These are phyloP conservation scores for Trypanosoma cruzi DNA, from an alignment of 208 protist species.

Conservation along the genomic window DNA sequence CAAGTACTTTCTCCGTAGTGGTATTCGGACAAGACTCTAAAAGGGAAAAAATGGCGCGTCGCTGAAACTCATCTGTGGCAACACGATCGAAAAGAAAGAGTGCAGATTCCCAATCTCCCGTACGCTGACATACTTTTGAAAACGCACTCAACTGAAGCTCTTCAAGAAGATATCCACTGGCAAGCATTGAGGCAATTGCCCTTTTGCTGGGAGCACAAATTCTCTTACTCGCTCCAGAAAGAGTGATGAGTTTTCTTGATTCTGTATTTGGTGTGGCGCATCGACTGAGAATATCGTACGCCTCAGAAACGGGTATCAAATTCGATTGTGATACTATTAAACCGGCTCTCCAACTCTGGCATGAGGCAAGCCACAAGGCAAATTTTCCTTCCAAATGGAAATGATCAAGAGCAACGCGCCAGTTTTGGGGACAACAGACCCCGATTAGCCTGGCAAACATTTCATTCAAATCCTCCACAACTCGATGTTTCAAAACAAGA, in stretches of 20 bases:
- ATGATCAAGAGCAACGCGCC: slow-evolving; percentile 38
- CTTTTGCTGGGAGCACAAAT: slow-evolving; percentile 26
- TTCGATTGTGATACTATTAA: slow-evolving; percentile 20
- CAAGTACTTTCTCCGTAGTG: slow-evolving; percentile 6
- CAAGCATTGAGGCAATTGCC: slow-evolving; percentile 43
- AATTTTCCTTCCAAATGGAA: slow-evolving; percentile 20
- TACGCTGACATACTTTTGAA: slow-evolving; percentile 43
- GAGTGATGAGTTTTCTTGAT: slow-evolving; percentile 27
- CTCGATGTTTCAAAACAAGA: slow-evolving; percentile 25
- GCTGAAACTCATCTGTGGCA: slow-evolving; percentile 58
- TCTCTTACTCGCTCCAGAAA: slow-evolving; percentile 14
- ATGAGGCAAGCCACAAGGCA: slow-evolving; percentile 53
- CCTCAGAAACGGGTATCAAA: slow-evolving; percentile 12
- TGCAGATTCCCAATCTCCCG: slow-evolving; percentile 48
- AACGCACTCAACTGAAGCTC: slow-evolving; percentile 66
- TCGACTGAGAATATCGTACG: slow-evolving; percentile 43
- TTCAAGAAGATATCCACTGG: slow-evolving; percentile 51
- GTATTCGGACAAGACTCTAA: slow-evolving; percentile 22
- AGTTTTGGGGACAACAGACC: slow-evolving; percentile 45
- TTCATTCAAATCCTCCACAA: slow-evolving; percentile 47
- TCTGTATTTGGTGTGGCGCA: slow-evolving; percentile 27
- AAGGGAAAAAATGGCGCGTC: slow-evolving; percentile 39
- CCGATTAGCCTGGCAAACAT: slow-evolving; percentile 54
- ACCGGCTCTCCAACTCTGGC: slow-evolving; percentile 48
- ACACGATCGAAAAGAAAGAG: slow-evolving; percentile 60